These are phyloP conservation scores for Jatropha multifida DNA, from an alignment of 441 rosid genomes.

Conservation along the genomic window DNA sequence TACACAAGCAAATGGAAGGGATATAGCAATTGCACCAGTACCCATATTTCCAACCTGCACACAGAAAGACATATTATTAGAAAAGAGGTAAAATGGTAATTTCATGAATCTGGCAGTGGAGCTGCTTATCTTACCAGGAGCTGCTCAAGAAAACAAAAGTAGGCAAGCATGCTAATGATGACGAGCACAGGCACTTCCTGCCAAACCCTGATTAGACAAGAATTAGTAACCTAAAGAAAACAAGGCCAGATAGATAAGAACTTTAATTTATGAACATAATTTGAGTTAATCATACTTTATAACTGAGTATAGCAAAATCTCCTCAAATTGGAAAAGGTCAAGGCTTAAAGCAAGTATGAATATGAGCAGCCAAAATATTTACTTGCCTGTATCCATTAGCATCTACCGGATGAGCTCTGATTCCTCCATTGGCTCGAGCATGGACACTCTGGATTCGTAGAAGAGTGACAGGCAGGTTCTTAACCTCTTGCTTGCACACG, in stretches of 20 bases:
- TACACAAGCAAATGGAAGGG: constrained; percentile 91
- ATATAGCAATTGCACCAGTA: constrained; percentile 79
- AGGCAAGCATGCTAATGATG: constrained; percentile 92
- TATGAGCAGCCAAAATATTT: neutral
- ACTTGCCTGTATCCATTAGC: constrained; percentile 60
- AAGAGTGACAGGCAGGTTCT: constrained; percentile 89
- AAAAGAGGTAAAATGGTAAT: constrained; percentile 15
- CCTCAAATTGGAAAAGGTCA: neutral
- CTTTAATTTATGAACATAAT: neutral
- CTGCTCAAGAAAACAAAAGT: constrained; percentile 96
- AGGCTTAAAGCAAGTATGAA: neutral
- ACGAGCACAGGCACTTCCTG: constrained; percentile 91
- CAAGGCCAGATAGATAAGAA: neutral
- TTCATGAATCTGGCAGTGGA: constrained; percentile 3
- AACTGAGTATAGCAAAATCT: neutral
- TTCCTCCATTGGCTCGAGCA: constrained; percentile 36
- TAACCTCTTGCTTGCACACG: constrained; percentile 91
- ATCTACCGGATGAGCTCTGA: constrained; percentile 40
- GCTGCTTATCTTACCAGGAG: constrained; percentile 60
- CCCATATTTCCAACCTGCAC: constrained; percentile 75
- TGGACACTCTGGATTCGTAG: constrained; percentile 66
- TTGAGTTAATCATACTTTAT: no score
- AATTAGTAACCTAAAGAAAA: constrained; percentile 14
- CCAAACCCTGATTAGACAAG: constrained; percentile 64
- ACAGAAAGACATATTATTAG: constrained; percentile 1